phyloP scores from a whole-genome alignment of 2,329 filamentous ascomycete species.

The Pseudofabraea citricarpa region DNA sequence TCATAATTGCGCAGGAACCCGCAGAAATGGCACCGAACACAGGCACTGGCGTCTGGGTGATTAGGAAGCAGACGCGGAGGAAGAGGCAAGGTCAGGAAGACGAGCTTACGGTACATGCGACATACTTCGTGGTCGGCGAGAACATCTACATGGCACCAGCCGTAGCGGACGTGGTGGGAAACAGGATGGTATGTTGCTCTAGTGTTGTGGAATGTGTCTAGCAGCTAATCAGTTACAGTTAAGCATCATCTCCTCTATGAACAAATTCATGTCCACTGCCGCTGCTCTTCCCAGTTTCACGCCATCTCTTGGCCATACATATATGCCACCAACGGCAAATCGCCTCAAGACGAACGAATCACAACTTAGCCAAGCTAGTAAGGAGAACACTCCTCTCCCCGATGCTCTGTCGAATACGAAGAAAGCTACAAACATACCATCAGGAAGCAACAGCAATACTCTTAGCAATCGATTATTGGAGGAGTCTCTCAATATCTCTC shows the following conservation, averaged over 20 bases:
- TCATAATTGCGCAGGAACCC: conserved; percentile 60
- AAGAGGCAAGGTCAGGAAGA: conserved; percentile 52
- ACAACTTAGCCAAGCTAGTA: conserved; percentile 21
- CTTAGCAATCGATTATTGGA: conserved; percentile 35
- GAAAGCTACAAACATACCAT: conserved; percentile 5
- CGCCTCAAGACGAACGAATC: conserved; percentile 16
- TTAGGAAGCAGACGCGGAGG: conserved; percentile 61
- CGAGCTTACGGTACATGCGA: conserved; percentile 53
- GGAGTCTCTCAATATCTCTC: conserved; percentile 52
- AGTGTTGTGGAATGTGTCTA: neutral
- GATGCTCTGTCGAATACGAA: conserved; percentile 26
- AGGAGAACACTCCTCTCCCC: conserved; percentile 40
- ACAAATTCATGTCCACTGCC: conserved; percentile 27
- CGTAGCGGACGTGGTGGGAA: conserved; percentile 53
- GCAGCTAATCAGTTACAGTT: conserved; percentile 7
- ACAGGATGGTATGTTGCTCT: conserved; percentile 46
- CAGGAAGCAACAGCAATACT: conserved; percentile 18
- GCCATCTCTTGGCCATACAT: conserved; percentile 42
- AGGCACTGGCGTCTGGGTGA: conserved; percentile 63
- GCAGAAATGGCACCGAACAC: conserved; percentile 57
- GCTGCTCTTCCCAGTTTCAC: conserved; percentile 37
- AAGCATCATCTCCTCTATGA: conserved; percentile 23
- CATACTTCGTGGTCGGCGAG: conserved; percentile 61
- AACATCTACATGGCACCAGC: conserved; percentile 64
- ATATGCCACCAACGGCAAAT: conserved; percentile 19